phyloP scores from a whole-genome alignment of 768 basidiomycete genomes.

The Rhizopogon vulgaris region DNA sequence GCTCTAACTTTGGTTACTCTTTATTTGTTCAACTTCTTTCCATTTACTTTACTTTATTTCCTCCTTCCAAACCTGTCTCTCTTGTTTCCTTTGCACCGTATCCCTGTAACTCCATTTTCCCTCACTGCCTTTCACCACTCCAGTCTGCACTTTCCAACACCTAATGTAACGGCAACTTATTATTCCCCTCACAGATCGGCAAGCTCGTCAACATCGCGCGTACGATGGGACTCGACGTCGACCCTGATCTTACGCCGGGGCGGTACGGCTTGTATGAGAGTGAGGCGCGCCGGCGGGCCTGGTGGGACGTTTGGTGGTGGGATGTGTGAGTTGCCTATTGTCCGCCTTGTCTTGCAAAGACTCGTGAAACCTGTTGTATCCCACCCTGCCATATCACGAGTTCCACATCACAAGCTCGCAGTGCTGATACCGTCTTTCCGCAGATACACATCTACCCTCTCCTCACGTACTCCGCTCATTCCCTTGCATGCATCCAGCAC shows the following conservation, averaged over 20 bases:
- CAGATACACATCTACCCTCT: neutral
- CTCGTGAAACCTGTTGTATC: too few species aligned
- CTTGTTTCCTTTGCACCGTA: conserved; percentile 3
- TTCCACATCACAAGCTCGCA: neutral
- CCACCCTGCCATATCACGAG: too few species aligned
- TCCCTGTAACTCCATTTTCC: too few species aligned
- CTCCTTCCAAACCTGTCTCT: neutral
- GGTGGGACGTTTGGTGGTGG: conserved; percentile 79
- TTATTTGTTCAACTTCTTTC: neutral
- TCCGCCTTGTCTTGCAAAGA: neutral
- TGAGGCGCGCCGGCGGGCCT: conserved; percentile 49
- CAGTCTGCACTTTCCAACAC: neutral
- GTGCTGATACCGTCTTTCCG: neutral
- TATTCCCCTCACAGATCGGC: conserved; percentile 39
- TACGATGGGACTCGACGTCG: conserved; percentile 53
- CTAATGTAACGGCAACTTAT: neutral
- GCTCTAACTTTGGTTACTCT: neutral
- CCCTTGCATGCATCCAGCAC: conserved; percentile 49
- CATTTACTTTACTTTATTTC: neutral
- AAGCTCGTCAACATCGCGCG: conserved; percentile 67
- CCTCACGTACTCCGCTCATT: conserved; percentile 37
- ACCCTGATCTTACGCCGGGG: conserved; percentile 48
- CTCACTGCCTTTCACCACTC: neutral
- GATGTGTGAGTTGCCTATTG: conserved; percentile 54
- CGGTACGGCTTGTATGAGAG: conserved; percentile 45